Evolutionary conservation across 768 basidiomycete species (phyloP), one percentile per base, ranked within the genome.

Genomic region (Auriscalpium microsporum): DNA sequence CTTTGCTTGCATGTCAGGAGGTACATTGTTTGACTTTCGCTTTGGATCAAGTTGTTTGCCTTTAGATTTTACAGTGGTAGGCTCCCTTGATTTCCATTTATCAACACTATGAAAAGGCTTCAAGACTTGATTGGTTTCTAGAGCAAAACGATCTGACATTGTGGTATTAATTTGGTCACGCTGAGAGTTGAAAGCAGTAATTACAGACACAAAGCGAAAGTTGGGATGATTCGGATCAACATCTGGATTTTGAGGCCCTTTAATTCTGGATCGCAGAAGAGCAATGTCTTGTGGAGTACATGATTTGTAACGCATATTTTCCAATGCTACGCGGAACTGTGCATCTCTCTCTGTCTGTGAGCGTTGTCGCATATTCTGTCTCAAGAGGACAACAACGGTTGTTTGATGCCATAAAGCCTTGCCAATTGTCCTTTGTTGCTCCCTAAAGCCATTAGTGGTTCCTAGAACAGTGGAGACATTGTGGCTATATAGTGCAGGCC

Each of bases 251-350:
- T 48, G 14, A 36, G 14, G 35, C 11, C 67, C 59, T 5, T 66
- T 55, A 1, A 72, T 54, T 10, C 64, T 14, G 6, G 64, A 63
- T 6, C 57, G 21, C 3, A 77, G 55, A 56, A 75, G 73, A 1
- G n/a, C 40, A 9, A 77, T 55, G 56, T 78, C 75, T 21, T 62
- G 67, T 2, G 16, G 8, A 1, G 72, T 75, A 58, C 75, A 78
- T 0, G 68, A 72, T 70, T 57, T 28, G 4, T 28, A 28, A 5
- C 28, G 28, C 28, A 28, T 28, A 4, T 75, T 73, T 17, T 66
- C 65, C 1, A 76, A 51, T 0, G 68, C 67, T n/a, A 49, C 64
- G 23, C 71, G 34, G 0, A 73, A 63, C 45, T 61, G 57, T 1
- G 44, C 50, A 63, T 75, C 73, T 1, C 62, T 51, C 5, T n/a